These are phyloP conservation scores for Suhomyces coccinellae DNA, from an alignment of 1,139 yeast genomes.

Conservation along the genomic window DNA sequence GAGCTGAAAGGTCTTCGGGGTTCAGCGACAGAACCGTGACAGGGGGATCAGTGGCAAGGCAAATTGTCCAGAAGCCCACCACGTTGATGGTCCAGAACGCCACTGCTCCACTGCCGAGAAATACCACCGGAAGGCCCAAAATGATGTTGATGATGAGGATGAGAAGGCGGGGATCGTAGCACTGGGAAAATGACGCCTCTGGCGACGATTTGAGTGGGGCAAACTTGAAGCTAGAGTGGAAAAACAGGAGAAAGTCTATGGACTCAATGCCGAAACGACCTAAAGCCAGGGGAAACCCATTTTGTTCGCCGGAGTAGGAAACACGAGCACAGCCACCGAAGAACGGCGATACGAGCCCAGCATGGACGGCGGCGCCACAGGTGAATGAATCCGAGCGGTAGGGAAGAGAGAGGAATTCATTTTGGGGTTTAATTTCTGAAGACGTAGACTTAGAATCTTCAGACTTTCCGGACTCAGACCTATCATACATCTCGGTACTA, in stretches of 20 bases:
- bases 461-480: too few relatives aligned
- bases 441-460: too few relatives aligned
- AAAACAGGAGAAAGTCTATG: slow-evolving; percentile 64
- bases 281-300: slow-evolving; percentile 42
- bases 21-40: slow-evolving; percentile 53
- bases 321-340: slow-evolving; percentile 82
- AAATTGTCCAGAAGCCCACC: slow-evolving; percentile 86
- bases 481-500: too few relatives aligned
- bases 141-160: slow-evolving; percentile 59
- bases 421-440: background rate
- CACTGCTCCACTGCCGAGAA: slow-evolving; percentile 52
- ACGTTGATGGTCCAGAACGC: slow-evolving; percentile 63
- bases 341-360: slow-evolving; percentile 71
- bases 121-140: slow-evolving; percentile 60
- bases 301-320: slow-evolving; percentile 57
- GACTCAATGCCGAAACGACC: slow-evolving; percentile 58
- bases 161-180: slow-evolving; percentile 65
- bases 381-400: slow-evolving; percentile 88
- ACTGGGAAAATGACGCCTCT: slow-evolving; percentile 35
- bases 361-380: slow-evolving; percentile 89
- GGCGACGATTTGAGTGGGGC: slow-evolving; percentile 21
- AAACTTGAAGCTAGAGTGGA: slow-evolving; percentile 73
- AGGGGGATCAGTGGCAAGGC: slow-evolving; percentile 85
- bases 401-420: slow-evolving; percentile 34
- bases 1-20: slow-evolving; percentile 53